A percentile compares a stretch with the other conserved stretches of the same genome.
Conservation (phyloP, 2,329 filamentous ascomycete species). For the Huntiella moniliformis region DNA sequence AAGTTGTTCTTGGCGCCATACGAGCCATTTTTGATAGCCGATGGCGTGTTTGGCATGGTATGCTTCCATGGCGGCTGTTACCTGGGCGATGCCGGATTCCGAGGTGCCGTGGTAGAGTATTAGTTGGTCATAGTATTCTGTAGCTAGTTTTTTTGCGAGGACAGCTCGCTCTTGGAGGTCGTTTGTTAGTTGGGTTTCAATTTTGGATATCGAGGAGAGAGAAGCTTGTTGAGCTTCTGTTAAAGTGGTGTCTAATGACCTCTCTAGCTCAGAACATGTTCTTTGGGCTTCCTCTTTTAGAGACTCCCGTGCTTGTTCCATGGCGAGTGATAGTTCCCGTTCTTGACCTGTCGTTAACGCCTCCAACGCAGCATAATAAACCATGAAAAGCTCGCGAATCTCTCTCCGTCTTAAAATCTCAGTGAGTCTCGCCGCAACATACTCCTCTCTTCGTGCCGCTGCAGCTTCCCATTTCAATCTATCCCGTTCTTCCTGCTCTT, state of each 20-base stretch:
- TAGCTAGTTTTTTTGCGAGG: constrained; percentile 26
- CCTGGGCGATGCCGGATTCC: constrained; percentile 19
- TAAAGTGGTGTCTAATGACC: constrained; percentile 19
- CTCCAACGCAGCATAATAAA: constrained; percentile 20
- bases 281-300: constrained; percentile 15
- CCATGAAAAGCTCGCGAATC: constrained; percentile 20
- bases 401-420: constrained; percentile 21
- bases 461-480: not conserved
- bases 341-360: constrained; percentile 26
- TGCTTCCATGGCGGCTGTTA: constrained; percentile 13
- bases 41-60: constrained; percentile 4
- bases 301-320: constrained; percentile 19
- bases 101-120: constrained; percentile 6
- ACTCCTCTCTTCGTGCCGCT: constrained; percentile 21
- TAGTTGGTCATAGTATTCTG: constrained; percentile 24
- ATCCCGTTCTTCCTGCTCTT: constrained; percentile 21
- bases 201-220: constrained; percentile 17
- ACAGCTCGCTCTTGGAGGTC: constrained; percentile 25
- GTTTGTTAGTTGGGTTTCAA: constrained; percentile 19
- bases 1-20: constrained; percentile 24
- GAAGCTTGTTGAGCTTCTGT: constrained; percentile 16
- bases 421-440: constrained; percentile 17
- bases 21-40: constrained; percentile 22
- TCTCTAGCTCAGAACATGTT: constrained; percentile 17
- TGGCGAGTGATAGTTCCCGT: constrained; percentile 20